Evolutionary conservation across 192 early-diverging fungal genomes (phyloP), one percentile per base, ranked within the genome.

Genomic region (Linnemannia exigua): DNA sequence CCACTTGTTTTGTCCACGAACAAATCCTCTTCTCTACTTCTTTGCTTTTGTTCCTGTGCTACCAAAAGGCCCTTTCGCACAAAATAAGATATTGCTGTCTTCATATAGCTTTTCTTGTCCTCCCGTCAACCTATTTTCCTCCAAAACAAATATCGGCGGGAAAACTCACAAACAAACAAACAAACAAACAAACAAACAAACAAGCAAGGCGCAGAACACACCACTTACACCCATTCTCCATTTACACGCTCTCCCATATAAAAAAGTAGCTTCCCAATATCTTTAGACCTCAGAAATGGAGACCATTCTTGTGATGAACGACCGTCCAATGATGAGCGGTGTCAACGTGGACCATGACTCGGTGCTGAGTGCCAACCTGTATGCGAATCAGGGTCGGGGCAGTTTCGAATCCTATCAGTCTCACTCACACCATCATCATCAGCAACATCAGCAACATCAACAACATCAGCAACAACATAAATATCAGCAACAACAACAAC

Each of bases 341-440:
- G 67, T 31, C 46, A 19, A 67, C 61, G 63, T 67, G 25, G 47
- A 80, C 7, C 58, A 28, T 36, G 31, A 44, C 71, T 74, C 79
- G 15, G 73, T 61, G 19, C 31, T 71, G 22, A 37, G 69, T 36
- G 52, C 77, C 61, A 73, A 79, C 28, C 70, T 79, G 19, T 37
- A 71, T 51, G 44, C 63, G 58, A 63, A 52, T 67, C 77, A 72
- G 46, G 58, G 70, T 70, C 77, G 61, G 77, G 41, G 46, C 72
- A 47, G 28, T 72, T 63, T 72, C 58, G 77, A 72, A 72, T 73
- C 61, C 38, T 35, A 44, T 63, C 54, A 70, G 20, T 48, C 70
- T 20, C 75, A 44, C 54, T 44, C 41, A 9, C 41, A 44, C 41
- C 41, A 44, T 44, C 41, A 9, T 44, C 41, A 44, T 2, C 50